Evolutionary conservation across 83 land plant species (phyloP), one percentile per base, ranked within the genome.

Genomic region (Larix sibirica): DNA sequence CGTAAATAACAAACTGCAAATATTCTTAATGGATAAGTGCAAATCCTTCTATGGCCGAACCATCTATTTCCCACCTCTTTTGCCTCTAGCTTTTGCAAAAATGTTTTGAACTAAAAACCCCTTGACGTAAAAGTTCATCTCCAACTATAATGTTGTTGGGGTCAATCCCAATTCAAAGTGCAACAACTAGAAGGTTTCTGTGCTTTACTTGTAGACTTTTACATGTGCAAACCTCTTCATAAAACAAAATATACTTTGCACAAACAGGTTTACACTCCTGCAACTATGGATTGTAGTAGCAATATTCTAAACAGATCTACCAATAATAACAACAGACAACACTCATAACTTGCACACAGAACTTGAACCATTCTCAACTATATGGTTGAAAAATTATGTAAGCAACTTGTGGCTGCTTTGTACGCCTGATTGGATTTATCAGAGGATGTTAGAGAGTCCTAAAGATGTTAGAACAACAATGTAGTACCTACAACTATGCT

Each of bases 401-500:
- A 44, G 17, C 13, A 73, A 21, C 26, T 47, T 73, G 56, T 73
- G 50, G 56, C 47, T 70, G 36, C n/a, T n/a, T 38, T 70, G 58
- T 73, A 73, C 58, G 2, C 44, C 44, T 71, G 38, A 21, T 44
- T 73, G 26, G 3, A n/a, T n/a, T 73, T 42, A 26, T 73, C 47
- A 73, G 56, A 71, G 40, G 33, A 71, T n/a, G 50, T 71, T 71
- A 71, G 76, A 71, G 20, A 33, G 16, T 44, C 47, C 18, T 70
- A 40, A 33, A 70, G 75, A 70, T 70, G 44, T 70, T 36, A 69
- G 13, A 1, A 33, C 36, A 33, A 33, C 36, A 33, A 33, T 33
- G 36, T 33, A 33, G 36, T 33, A 40, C 44, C 44, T 38, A 4
- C 20, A 18, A 71, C 50, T 71, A 71, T 18, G 92, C 94, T 85